Evolutionary conservation across 345 rosid species (phyloP), one percentile per base, ranked within the genome.

Genomic region (Euphorbia pulcherrima): DNA sequence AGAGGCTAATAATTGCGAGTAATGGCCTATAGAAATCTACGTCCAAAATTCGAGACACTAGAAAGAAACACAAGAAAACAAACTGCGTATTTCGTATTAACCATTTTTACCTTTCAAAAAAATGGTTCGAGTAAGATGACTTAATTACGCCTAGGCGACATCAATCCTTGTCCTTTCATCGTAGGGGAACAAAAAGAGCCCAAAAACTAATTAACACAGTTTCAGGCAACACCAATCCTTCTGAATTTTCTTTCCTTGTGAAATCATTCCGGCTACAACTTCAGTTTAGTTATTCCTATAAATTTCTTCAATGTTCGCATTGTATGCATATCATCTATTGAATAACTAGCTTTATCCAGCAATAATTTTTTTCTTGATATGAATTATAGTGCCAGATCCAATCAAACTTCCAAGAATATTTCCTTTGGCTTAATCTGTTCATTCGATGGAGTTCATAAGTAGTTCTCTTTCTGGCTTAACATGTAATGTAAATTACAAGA

Each of bases 401-500:
- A 44, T 48, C 40, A 27, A 64, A 65, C 28, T 51, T 64, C 28
- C 57, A 26, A 44, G 26, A 40, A 40, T 23, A 21, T 13, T 24
- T 37, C 24, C 29, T 14, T 23, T 41, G 20, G 27, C 27, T 35
- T 39, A 13, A 44, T 65, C 54, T 51, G 28, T 17, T 20, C 47
- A 33, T 35, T 51, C 50, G 23, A 41, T 12, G 50, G 50, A 44
- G 20, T 17, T 10, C 16, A 0, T 6, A 14, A 37, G 30, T 23
- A 55, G n/a, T 64, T 65, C 2, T 46, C 47, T 65, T 55, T 67
- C 29, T 16, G n/a, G 59, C 21, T 53, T 16, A 33, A 24, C 7
- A 33, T 14, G 27, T 47, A 47, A 74, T n/a, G 27, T 35, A n/a
- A n/a, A n/a, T n/a, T n/a, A n/a, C n/a, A 60, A 41, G n/a, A 24